Conservation (phyloP, 768 basidiomycete species). For the Gautieria morchelliformis region DNA sequence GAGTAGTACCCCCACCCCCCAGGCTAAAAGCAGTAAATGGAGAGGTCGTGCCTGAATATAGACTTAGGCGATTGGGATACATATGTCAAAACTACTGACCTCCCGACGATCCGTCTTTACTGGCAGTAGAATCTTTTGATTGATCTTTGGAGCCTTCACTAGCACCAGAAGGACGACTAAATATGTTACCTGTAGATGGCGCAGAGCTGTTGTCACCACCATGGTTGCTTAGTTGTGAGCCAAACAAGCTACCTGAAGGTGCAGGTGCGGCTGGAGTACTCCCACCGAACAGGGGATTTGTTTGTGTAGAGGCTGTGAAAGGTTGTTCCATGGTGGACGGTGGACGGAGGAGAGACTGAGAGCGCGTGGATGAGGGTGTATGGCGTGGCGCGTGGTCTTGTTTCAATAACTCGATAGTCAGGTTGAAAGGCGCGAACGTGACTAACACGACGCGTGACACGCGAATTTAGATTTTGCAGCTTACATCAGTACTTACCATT, state of each 20-base stretch:
- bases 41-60: not conserved
- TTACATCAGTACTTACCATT: too few species aligned
- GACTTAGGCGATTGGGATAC: too few species aligned
- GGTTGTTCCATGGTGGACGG: too few species aligned
- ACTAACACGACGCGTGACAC: not conserved
- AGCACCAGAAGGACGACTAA: conserved; percentile 27
- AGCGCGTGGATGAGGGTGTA: not conserved
- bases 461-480: too few species aligned
- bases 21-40: conserved; percentile 17
- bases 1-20: conserved; percentile 7
- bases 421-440: not conserved
- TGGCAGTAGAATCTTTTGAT: conserved; percentile 8
- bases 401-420: not conserved
- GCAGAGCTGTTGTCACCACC: conserved; percentile 10
- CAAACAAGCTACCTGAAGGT: conserved; percentile 22
- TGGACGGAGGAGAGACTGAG: too few species aligned
- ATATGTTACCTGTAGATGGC: conserved; percentile 1
- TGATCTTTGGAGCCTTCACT: conserved; percentile 24
- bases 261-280: conserved; percentile 10
- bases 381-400: not conserved
- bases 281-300: not conserved
- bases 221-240: conserved; percentile 13
- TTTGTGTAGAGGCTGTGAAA: too few species aligned
- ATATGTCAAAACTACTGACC: not conserved
- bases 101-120: conserved; percentile 17